phyloP scores from a whole-genome alignment of 139 green algal species.

The Chlamydomonas incerta region DNA sequence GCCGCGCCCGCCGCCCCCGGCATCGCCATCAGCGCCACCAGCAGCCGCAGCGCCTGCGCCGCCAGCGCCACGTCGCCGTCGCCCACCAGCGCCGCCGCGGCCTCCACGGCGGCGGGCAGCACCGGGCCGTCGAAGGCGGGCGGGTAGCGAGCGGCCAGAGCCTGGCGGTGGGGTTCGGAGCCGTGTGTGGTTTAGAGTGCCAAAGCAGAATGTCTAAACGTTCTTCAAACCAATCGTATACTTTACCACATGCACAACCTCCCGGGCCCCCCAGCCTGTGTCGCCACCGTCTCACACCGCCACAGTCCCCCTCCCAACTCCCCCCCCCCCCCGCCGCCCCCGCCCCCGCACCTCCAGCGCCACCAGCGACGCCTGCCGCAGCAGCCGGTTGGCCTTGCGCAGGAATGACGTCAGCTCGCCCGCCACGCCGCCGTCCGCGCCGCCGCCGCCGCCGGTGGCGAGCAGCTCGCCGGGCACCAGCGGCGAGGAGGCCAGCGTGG shows the following conservation, averaged over 20 bases:
- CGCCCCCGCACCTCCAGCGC: conserved; percentile 63
- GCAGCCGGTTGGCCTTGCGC: conserved; percentile 89
- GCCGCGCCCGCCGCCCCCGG: conserved; percentile 43
- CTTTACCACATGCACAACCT: no score
- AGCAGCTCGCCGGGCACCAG: conserved; percentile 72
- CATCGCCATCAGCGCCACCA: conserved; percentile 66
- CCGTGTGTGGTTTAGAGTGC: no score
- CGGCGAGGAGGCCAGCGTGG: conserved; percentile 73
- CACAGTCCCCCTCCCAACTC: no score
- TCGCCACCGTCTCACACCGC: no score
- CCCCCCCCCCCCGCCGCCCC: not conserved
- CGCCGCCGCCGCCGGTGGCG: not conserved
- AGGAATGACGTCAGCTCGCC: conserved; percentile 90
- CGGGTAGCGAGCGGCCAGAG: conserved; percentile 63
- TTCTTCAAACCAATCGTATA: no score
- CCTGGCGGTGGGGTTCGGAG: conserved; percentile 44
- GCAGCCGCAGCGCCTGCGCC: conserved; percentile 74
- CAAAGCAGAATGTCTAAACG: no score
- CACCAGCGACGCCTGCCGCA: conserved; percentile 84
- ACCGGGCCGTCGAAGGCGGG: conserved; percentile 32
- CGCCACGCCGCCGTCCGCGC: conserved; percentile 45
- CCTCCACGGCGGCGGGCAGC: conserved; percentile 39
- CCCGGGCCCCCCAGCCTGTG: no score
- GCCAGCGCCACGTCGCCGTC: conserved; percentile 88
- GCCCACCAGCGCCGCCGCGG: conserved; percentile 70